A percentile compares a stretch with the other conserved stretches of the same genome.
These are phyloP conservation scores for Mollisia scopiformis DNA, from an alignment of 2,329 filamentous ascomycete genomes.

Conservation along the genomic window DNA sequence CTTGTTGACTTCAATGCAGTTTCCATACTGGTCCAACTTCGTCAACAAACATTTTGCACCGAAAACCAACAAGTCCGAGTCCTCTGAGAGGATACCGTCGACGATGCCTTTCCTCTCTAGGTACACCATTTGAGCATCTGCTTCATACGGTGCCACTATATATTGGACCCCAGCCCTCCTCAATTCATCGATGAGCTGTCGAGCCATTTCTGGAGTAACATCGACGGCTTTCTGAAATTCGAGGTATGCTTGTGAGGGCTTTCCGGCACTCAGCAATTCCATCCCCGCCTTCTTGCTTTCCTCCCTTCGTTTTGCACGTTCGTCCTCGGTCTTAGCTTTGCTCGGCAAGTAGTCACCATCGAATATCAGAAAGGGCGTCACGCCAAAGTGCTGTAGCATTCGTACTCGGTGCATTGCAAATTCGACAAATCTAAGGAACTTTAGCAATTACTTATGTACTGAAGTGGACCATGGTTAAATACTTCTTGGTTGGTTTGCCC, in stretches of 20 bases:
- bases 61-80: conserved; percentile 95
- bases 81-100: conserved; percentile 88
- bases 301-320: conserved; percentile 74
- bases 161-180: conserved; percentile 81
- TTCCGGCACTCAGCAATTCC: conserved; percentile 81
- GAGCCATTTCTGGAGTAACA: conserved; percentile 94
- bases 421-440: conserved; percentile 72
- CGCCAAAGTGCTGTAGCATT: conserved; percentile 92
- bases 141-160: conserved; percentile 95
- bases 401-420: conserved; percentile 88
- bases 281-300: conserved; percentile 76
- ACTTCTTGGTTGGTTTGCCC: conserved; percentile 87
- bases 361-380: conserved; percentile 94
- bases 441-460: conserved; percentile 2
- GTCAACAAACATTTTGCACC: conserved; percentile 89
- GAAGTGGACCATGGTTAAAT: conserved; percentile 38
- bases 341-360: conserved; percentile 95
- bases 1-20: conserved; percentile 89
- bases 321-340: conserved; percentile 84
- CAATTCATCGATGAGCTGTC: conserved; percentile 86
- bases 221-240: conserved; percentile 96
- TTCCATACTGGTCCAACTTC: conserved; percentile 91
- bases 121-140: conserved; percentile 95
- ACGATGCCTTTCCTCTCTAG: conserved; percentile 85
- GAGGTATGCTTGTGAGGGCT: conserved; percentile 75